Conservation (phyloP, 345 rosid species). For the Gossypium mustelinum region DNA sequence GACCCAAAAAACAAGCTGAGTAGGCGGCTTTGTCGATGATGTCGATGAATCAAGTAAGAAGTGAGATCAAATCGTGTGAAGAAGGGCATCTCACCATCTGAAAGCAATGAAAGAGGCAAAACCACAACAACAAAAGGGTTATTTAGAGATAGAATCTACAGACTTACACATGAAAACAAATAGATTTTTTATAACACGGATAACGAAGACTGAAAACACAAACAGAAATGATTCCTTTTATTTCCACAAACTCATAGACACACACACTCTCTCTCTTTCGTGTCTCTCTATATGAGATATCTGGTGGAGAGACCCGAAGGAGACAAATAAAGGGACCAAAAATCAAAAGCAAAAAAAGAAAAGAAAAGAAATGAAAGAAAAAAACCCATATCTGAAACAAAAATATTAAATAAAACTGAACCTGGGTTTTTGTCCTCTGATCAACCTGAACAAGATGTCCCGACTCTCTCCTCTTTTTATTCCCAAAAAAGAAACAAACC, state of each 20-base stretch:
- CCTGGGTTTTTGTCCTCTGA: constrained; percentile 32
- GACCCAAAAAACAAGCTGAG: constrained; percentile 29
- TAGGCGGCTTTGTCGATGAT: constrained; percentile 26
- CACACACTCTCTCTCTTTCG: not conserved
- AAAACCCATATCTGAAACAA: constrained; percentile 16
- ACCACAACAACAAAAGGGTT: constrained; percentile 16
- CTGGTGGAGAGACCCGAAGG: not conserved
- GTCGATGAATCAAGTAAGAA: constrained; percentile 22
- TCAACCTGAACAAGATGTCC: constrained; percentile 15
- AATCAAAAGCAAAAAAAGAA: not conserved
- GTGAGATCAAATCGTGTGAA: constrained; percentile 35
- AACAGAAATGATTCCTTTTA: constrained; percentile 21
- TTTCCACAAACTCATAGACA: not conserved
- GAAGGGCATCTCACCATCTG: constrained; percentile 66
- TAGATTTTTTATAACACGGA: constrained; percentile 31
- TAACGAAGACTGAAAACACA: constrained; percentile 22
- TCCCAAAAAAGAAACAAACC: not conserved
- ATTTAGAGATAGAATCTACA: constrained; percentile 34
- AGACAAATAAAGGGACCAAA: constrained; percentile 21
- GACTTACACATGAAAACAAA: constrained; percentile 52
- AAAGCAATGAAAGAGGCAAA: constrained; percentile 16
- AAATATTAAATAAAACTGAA: constrained; percentile 19
- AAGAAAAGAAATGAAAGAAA: constrained; percentile 6
- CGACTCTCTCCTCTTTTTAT: constrained; percentile 9
- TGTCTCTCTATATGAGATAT: constrained; percentile 21